Percentiles rank a stretch among this genome's conserved stretches.
Evolutionary conservation across 1,284 basidiomycete species (phyloP).

Genomic region (Pseudozyma sp.): DNA sequence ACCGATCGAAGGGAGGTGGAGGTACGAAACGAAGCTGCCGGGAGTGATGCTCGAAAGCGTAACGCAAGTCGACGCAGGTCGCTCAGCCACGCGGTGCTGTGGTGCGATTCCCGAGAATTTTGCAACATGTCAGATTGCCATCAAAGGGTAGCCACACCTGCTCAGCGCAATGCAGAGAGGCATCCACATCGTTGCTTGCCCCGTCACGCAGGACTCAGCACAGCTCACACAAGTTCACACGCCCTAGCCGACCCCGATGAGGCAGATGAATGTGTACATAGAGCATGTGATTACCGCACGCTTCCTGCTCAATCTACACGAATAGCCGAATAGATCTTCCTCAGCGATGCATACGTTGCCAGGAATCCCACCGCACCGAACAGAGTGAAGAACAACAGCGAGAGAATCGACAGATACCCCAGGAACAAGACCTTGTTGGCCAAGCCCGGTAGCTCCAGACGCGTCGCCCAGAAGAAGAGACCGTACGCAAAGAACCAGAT

Average conservation of each 20-base stretch:
- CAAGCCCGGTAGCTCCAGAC: slow-evolving; percentile 84
- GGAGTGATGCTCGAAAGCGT: background rate
- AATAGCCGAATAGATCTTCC: slow-evolving; percentile 60
- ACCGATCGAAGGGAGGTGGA: too few relatives aligned
- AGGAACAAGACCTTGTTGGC: slow-evolving; percentile 88
- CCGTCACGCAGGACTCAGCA: too few relatives aligned
- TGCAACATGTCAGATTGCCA: background rate
- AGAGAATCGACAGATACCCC: slow-evolving; percentile 87
- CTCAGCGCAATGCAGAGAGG: too few relatives aligned
- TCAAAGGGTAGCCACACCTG: too few relatives aligned
- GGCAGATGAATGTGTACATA: too few relatives aligned
- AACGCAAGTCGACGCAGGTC: background rate
- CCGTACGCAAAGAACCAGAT: slow-evolving; percentile 89
- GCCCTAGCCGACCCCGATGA: too few relatives aligned
- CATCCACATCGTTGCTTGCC: too few relatives aligned
- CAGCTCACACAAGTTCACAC: too few relatives aligned
- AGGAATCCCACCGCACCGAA: slow-evolving; percentile 73
- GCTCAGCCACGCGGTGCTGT: background rate
- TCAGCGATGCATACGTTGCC: slow-evolving; percentile 53
- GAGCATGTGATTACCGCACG: too few relatives aligned
- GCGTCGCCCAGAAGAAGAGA: slow-evolving; percentile 86
- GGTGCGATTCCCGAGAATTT: slow-evolving; percentile 22
- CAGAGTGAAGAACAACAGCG: slow-evolving; percentile 85
- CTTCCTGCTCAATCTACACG: slow-evolving; percentile 51
- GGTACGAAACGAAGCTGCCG: background rate